Percentiles rank a stretch among this genome's conserved stretches.
Evolutionary conservation across 441 rosid genomes (phyloP).

Genomic region (Pelargonium fulgidum): DNA sequence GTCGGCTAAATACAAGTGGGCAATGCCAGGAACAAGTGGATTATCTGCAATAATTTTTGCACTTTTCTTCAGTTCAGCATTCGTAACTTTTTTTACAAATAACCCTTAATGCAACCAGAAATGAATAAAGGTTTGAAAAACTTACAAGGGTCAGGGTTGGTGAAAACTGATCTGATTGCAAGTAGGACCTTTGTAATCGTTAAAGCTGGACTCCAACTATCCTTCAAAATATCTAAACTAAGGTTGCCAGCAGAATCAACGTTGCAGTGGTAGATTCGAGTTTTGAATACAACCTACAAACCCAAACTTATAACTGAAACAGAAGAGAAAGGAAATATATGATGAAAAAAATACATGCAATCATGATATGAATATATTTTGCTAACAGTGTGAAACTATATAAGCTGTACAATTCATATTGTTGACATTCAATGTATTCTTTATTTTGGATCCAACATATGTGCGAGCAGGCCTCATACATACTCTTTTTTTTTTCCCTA

Average conservation of each 20-base stretch:
- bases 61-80: not conserved
- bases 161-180: conserved; percentile 71
- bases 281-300: conserved; percentile 68
- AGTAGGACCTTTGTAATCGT: conserved; percentile 67
- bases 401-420: too few relatives aligned
- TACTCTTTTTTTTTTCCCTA: too few relatives aligned
- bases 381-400: too few relatives aligned
- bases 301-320: conserved; percentile 13
- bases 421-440: too few relatives aligned
- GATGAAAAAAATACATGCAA: too few relatives aligned
- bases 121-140: not conserved
- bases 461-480: too few relatives aligned
- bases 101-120: not conserved
- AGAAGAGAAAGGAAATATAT: not conserved
- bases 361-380: too few relatives aligned
- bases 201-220: conserved; percentile 85
- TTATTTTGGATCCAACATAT: too few relatives aligned
- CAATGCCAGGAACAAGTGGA: conserved; percentile 53
- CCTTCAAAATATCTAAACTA: conserved; percentile 64
- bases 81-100: not conserved
- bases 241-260: conserved; percentile 70
- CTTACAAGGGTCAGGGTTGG: conserved; percentile 69
- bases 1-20: conserved; percentile 62
- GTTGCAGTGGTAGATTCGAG: conserved; percentile 85
- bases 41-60: conserved; percentile 38